These are phyloP conservation scores for Penicillium maclennaniae DNA, from an alignment of 495 filamentous ascomycete genomes.

Conservation along the genomic window DNA sequence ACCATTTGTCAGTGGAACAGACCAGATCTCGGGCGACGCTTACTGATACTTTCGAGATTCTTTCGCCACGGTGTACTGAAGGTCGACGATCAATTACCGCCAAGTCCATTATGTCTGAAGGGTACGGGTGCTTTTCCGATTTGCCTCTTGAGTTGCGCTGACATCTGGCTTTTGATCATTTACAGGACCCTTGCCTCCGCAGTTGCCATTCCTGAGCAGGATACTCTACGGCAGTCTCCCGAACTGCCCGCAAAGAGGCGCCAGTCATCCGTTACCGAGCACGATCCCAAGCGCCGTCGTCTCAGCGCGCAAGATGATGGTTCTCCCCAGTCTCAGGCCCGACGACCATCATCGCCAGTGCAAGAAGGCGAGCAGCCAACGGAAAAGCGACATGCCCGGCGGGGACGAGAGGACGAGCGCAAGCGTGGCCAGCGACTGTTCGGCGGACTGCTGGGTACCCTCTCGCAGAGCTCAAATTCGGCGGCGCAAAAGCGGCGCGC, in stretches of 20 bases:
- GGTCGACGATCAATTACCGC: background rate
- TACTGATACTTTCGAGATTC: background rate
- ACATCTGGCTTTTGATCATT: background rate
- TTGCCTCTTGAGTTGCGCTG: conserved; percentile 2
- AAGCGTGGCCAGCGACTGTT: conserved; percentile 86
- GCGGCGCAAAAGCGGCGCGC: conserved; percentile 71
- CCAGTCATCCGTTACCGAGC: conserved; percentile 52
- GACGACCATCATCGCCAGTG: conserved; percentile 9
- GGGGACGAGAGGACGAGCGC: conserved; percentile 64
- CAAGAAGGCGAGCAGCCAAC: conserved; percentile 26
- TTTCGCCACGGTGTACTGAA: background rate
- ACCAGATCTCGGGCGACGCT: background rate
- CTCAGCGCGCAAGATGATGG: conserved; percentile 33
- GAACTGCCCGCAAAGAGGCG: conserved; percentile 50
- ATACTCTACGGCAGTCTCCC: conserved; percentile 26
- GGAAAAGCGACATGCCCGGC: conserved; percentile 45
- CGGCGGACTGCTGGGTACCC: conserved; percentile 79
- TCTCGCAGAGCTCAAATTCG: conserved; percentile 69
- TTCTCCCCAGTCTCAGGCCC: conserved; percentile 16
- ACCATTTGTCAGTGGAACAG: background rate
- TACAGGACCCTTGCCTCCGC: conserved; percentile 57
- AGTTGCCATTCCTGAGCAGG: conserved; percentile 56
- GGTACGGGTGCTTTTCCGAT: conserved; percentile 15
- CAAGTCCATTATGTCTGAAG: conserved; percentile 27
- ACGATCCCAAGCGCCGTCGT: conserved; percentile 54